Evolutionary conservation across 1,284 basidiomycete species (phyloP).

Genomic region (Cronartium ribicola): DNA sequence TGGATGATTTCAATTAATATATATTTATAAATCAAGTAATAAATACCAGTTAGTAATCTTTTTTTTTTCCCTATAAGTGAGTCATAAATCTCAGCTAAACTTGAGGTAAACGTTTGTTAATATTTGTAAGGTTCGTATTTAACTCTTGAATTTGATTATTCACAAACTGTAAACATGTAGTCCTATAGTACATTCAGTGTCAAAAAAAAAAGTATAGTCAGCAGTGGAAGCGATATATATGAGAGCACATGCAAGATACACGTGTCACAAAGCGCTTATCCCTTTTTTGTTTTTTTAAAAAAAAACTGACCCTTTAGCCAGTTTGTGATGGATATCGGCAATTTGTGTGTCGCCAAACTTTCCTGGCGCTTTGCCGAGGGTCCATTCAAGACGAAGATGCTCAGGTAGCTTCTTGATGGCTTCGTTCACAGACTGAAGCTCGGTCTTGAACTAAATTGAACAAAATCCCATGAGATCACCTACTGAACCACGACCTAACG

Average conservation of each 20-base stretch:
- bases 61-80: no score
- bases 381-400: background rate
- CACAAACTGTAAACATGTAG: background rate
- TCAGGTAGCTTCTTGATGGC: constrained; percentile 4
- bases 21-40: no score
- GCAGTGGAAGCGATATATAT: background rate
- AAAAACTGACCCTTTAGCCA: background rate
- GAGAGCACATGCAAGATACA: background rate
- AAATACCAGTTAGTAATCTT: no score
- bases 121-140: background rate
- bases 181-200: background rate
- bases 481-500: background rate
- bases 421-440: background rate
- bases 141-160: constrained; percentile 3
- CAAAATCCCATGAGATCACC: background rate
- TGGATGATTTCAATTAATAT: no score
- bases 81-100: no score
- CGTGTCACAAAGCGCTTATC: no score
- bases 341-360: constrained; percentile 14
- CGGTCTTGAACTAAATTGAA: background rate
- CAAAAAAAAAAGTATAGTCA: background rate
- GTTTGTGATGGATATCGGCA: constrained; percentile 1
- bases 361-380: background rate
- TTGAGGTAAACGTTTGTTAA: background rate
- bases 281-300: no score